A percentile compares a stretch with the other conserved stretches of the same genome.
Evolutionary conservation across 371 early-diverging fungal species (phyloP).

Genomic region (Pancytospora philotis): DNA sequence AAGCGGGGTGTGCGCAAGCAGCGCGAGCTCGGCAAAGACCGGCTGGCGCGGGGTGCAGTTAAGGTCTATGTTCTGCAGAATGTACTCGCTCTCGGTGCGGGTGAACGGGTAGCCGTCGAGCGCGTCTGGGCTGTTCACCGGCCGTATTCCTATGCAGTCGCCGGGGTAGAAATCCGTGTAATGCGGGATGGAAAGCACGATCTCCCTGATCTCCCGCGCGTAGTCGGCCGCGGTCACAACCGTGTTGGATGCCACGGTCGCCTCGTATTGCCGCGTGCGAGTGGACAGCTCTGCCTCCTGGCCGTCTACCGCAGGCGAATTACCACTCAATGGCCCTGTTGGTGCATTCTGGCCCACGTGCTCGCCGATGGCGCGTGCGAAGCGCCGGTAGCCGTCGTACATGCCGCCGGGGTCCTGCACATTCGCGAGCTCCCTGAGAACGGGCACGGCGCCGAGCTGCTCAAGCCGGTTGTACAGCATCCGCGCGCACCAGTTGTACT

Average conservation of each 20-base stretch:
- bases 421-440: conserved; percentile 77
- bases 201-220: conserved; percentile 32
- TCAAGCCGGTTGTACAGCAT: conserved; percentile 72
- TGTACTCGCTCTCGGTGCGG: neutral
- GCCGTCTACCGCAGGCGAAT: too few species aligned
- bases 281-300: neutral
- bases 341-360: neutral
- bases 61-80: conserved; percentile 39
- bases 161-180: conserved; percentile 45
- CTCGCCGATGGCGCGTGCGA: neutral
- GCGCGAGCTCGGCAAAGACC: conserved; percentile 22
- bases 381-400: conserved; percentile 35
- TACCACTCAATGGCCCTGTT: too few species aligned
- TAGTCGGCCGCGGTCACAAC: conserved; percentile 25
- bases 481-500: conserved; percentile 82
- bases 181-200: conserved; percentile 43
- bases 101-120: conserved; percentile 21
- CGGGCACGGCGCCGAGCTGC: conserved; percentile 71
- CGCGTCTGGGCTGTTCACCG: conserved; percentile 40
- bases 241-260: conserved; percentile 6
- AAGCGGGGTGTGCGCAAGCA: conserved; percentile 2
- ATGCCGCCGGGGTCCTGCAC: conserved; percentile 85
- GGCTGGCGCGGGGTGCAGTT: conserved; percentile 38
- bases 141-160: conserved; percentile 50
- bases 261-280: conserved; percentile 11